Percentiles rank a stretch among this genome's conserved stretches.
phyloP scores from a whole-genome alignment of 805 yeast genomes.

The Candida tammaniensis region DNA sequence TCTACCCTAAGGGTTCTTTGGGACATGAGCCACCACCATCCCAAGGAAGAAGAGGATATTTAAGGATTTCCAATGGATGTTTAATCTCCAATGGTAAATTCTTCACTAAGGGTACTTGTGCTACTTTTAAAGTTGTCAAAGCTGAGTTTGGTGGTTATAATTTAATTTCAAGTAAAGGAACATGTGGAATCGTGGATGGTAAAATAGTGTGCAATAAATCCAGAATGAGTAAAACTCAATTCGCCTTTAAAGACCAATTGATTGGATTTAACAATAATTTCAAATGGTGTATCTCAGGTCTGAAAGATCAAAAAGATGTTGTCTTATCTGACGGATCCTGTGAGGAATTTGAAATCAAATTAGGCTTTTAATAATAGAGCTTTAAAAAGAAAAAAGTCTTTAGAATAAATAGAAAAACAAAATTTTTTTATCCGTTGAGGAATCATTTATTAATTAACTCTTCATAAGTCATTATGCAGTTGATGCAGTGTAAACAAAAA shows the following conservation, averaged over 20 bases:
- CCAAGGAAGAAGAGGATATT: constrained; percentile 9
- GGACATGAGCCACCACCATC: constrained; percentile 20
- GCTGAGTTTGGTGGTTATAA: constrained; percentile 73
- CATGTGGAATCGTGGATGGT: constrained; percentile 50
- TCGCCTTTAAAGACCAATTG: constrained; percentile 40
- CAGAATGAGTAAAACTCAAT: constrained; percentile 26
- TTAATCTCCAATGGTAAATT: constrained; percentile 83
- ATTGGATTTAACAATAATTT: constrained; percentile 61
- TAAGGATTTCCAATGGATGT: constrained; percentile 50
- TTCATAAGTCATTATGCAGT: constrained; percentile 36
- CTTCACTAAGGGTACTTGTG: constrained; percentile 83
- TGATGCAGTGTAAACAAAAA: constrained; percentile 37
- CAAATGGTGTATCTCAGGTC: constrained; percentile 53
- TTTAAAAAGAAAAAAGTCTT: background rate
- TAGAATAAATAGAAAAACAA: background rate
- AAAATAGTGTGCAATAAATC: constrained; percentile 20
- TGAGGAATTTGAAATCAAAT: constrained; percentile 9
- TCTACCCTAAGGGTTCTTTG: constrained; percentile 56
- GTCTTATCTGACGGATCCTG: constrained; percentile 20
- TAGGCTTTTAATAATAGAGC: background rate
- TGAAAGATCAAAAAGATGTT: constrained; percentile 13
- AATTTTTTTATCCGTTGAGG: constrained; percentile 16
- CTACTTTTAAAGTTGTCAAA: constrained; percentile 57
- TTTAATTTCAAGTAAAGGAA: constrained; percentile 68
- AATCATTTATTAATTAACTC: constrained; percentile 13